Evolutionary conservation across 345 rosid species (phyloP), one percentile per base, ranked within the genome.

Genomic region (Rhizophora mangle): DNA sequence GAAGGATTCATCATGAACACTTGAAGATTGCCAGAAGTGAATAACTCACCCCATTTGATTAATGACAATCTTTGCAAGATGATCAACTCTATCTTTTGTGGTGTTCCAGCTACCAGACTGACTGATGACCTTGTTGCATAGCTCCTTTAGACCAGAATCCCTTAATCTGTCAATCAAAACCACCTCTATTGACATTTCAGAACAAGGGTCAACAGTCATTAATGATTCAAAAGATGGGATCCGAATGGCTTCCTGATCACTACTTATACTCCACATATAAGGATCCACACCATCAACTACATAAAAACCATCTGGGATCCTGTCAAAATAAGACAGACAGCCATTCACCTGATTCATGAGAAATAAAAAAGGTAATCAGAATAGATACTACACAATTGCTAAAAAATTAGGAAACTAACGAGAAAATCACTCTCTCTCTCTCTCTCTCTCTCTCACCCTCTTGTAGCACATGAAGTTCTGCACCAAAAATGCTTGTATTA

Each of bases 281-380:
- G 79, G 74, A 70, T 76, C 79, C 74, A 76, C 43, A 4, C 79
- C 79, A 65, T 70, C 62, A 24, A 76, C 65, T 20, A 62, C 36
- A 65, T 76, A 76, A 57, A 76, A 76, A 57, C 79, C 79, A 65
- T 76, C 75, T 32, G 74, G 79, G 27, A 76, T 70, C 61, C 64
- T 64, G 46, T 76, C 75, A 39, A 19, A 65, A 49, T 69, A 76
- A 53, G 71, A 65, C 16, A 76, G 62, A 53, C 71, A 36, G 26
- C 79, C 79, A 65, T 70, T 76, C 46, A 76, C 79, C 79, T 75
- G 73, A 21, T 32, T 8, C 22, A 64, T 22, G 65, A 49, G 6
- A 21, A 72, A 2, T 27, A 10, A 30, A 31, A 63, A 19, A 43
- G 49, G 19, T 43, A 43, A 43, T 43, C 49, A 43, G 49, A 13